A percentile compares a stretch with the other conserved stretches of the same genome.
These are phyloP conservation scores for Wickerhamomyces hampshirensis DNA, from an alignment of 805 yeast genomes.

Conservation along the genomic window DNA sequence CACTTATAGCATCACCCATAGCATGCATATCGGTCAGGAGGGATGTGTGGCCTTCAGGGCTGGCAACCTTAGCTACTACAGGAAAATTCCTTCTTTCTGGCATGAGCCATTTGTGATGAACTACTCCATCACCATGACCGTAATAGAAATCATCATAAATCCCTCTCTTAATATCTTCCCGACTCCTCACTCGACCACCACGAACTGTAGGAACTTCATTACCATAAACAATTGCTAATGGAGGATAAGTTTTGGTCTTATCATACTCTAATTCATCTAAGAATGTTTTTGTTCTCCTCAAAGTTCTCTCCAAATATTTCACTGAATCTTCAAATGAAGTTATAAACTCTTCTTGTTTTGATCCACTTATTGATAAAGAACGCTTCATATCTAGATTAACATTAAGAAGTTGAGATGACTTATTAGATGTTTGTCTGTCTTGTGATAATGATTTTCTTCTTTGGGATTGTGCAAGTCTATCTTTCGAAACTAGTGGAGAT, in stretches of 20 bases:
- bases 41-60: slow-evolving; percentile 72
- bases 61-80: slow-evolving; percentile 60
- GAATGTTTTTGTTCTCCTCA: slow-evolving; percentile 55
- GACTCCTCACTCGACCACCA: slow-evolving; percentile 63
- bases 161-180: slow-evolving; percentile 63
- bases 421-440: background rate
- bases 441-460: background rate
- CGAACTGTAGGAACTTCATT: slow-evolving; percentile 80
- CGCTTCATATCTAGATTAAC: slow-evolving; percentile 16
- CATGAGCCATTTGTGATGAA: slow-evolving; percentile 75
- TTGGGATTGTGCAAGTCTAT: slow-evolving; percentile 15
- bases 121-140: slow-evolving; percentile 94
- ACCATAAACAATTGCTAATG: slow-evolving; percentile 78
- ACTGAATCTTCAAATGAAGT: slow-evolving; percentile 49
- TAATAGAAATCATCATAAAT: slow-evolving; percentile 72
- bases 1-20: slow-evolving; percentile 66
- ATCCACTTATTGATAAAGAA: slow-evolving; percentile 12
- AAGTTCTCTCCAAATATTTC: slow-evolving; percentile 57
- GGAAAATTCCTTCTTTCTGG: slow-evolving; percentile 75
- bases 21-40: slow-evolving; percentile 69
- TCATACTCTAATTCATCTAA: slow-evolving; percentile 51
- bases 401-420: background rate
- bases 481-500: slow-evolving; percentile 61
- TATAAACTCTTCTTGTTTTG: slow-evolving; percentile 17
- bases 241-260: slow-evolving; percentile 62